These are phyloP conservation scores for Psilocybe tampanensis DNA, from an alignment of 768 basidiomycete genomes.

Conservation along the genomic window DNA sequence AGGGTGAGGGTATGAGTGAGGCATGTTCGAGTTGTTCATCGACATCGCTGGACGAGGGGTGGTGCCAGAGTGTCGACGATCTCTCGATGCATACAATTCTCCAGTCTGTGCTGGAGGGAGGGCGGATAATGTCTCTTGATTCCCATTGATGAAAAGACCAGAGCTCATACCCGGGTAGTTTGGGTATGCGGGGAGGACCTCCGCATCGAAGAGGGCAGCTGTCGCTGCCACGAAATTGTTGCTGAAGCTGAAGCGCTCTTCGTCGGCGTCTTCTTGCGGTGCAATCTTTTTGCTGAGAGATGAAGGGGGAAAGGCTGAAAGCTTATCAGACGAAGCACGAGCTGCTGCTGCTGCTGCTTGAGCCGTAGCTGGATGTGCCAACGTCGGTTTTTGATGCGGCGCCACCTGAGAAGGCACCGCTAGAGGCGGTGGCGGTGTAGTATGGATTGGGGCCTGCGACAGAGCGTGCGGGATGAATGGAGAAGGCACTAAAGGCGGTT, in stretches of 20 bases:
- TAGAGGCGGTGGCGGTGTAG: background rate
- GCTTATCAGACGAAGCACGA: background rate
- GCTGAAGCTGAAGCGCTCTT: conserved; percentile 39
- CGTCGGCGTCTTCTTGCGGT: conserved; percentile 26
- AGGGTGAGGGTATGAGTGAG: background rate
- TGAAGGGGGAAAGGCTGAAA: background rate
- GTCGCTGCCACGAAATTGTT: conserved; percentile 37
- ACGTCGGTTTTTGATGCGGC: background rate
- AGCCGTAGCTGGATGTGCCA: background rate
- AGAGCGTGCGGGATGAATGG: background rate
- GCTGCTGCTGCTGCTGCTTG: too few relatives aligned
- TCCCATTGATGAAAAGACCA: conserved; percentile 9
- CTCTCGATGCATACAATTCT: conserved; percentile 25
- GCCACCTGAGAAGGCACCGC: too few relatives aligned
- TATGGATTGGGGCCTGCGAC: background rate
- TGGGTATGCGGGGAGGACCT: conserved; percentile 37
- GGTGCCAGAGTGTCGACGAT: conserved; percentile 1
- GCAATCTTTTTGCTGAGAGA: conserved; percentile 15
- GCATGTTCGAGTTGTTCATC: background rate
- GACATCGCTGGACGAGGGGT: background rate
- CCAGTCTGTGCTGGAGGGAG: conserved; percentile 20
- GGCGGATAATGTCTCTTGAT: conserved; percentile 1
- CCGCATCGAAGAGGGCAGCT: conserved; percentile 32
- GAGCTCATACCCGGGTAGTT: conserved; percentile 26
- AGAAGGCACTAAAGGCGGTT: background rate